Percentiles rank a stretch among this genome's conserved stretches.
Conservation (phyloP, 2,329 filamentous ascomycete genomes). For the Cryphonectria japonica region DNA sequence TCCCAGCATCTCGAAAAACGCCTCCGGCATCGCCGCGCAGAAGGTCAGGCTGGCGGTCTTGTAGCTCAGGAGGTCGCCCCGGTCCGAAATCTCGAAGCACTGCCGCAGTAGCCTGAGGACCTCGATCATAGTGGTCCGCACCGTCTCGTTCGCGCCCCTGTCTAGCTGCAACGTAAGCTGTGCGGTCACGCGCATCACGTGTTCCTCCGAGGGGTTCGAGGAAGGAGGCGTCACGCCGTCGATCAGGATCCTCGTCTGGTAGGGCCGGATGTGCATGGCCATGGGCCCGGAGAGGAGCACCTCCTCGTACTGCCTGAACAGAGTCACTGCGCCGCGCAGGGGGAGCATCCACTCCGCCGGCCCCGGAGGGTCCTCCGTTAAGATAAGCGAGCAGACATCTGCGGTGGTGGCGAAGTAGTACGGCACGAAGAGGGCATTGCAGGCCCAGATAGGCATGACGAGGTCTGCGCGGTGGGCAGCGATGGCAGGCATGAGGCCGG, state of each 20-base stretch:
- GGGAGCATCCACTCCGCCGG: conserved; percentile 35
- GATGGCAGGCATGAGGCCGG: conserved; percentile 33
- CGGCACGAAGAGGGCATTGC: conserved; percentile 34
- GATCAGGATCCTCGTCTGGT: conserved; percentile 7
- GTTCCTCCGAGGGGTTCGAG: conserved; percentile 17
- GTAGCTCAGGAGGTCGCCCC: conserved; percentile 25
- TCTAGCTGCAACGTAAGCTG: conserved; percentile 20
- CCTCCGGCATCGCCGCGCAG: conserved; percentile 22
- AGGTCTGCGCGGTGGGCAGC: conserved; percentile 22
- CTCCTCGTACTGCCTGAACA: conserved; percentile 23
- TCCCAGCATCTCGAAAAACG: conserved; percentile 31
- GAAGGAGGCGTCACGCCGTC: neutral
- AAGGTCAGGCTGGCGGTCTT: conserved; percentile 35
- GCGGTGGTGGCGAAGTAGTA: conserved; percentile 34
- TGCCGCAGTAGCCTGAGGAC: conserved; percentile 31
- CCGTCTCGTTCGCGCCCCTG: conserved; percentile 12
- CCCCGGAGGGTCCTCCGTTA: conserved; percentile 31
- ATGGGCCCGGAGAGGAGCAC: conserved; percentile 29
- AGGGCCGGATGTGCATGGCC: conserved; percentile 30
- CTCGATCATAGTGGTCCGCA: conserved; percentile 18
- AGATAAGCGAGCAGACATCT: conserved; percentile 33
- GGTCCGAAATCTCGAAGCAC: conserved; percentile 33
- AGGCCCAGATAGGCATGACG: conserved; percentile 33
- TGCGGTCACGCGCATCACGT: conserved; percentile 18
- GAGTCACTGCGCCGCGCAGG: conserved; percentile 32